Conservation (phyloP, 2,329 filamentous ascomycete species). For the Penicillium italicum region DNA sequence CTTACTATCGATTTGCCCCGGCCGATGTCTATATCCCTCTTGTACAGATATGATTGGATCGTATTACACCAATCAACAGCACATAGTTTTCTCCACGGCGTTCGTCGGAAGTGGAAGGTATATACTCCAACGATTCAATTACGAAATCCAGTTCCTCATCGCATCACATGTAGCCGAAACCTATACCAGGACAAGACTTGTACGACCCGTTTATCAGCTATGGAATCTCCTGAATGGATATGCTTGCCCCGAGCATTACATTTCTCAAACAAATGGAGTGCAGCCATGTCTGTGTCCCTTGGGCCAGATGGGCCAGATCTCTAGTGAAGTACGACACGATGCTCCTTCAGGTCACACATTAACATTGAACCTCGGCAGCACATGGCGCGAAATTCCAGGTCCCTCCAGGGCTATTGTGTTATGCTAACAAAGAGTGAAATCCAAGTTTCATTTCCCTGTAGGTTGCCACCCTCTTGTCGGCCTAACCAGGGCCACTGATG, state of each 20-base stretch:
- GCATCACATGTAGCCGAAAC: slow-evolving; percentile 5
- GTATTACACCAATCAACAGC: slow-evolving; percentile 3
- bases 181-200: background rate
- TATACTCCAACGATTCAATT: background rate
- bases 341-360: background rate
- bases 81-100: slow-evolving; percentile 2
- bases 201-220: background rate
- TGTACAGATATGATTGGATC: slow-evolving; percentile 13
- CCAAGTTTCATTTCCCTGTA: background rate
- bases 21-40: background rate
- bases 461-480: background rate
- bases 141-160: background rate
- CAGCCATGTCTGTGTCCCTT: background rate
- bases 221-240: background rate
- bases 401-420: background rate
- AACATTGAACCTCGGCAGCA: slow-evolving; percentile 2
- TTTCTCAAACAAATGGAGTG: background rate
- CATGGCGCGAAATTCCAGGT: background rate
- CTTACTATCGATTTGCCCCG: background rate
- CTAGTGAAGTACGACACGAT: background rate
- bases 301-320: background rate
- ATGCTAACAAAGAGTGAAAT: background rate
- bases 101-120: background rate
- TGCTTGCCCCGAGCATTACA: background rate
- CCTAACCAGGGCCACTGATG: background rate